Percentiles rank a stretch among this genome's conserved stretches.
phyloP scores from a whole-genome alignment of 441 rosid species.

The Breynia disticha region DNA sequence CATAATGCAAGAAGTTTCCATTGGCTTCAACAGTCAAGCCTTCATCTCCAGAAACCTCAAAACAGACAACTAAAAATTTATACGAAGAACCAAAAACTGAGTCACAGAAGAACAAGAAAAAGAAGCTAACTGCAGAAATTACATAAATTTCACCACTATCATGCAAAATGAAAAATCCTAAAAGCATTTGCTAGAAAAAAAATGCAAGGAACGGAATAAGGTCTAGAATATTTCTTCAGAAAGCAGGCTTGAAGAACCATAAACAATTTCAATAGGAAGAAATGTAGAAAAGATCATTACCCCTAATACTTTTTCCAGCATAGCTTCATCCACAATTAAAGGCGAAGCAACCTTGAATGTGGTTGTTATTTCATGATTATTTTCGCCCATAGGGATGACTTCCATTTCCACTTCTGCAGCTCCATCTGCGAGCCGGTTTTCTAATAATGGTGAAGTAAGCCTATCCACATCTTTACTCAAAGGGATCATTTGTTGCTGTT shows the following conservation, averaged over 20 bases:
- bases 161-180: too few relatives aligned
- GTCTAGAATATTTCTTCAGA: background rate
- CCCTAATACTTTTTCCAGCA: conserved; percentile 92
- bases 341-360: conserved; percentile 59
- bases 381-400: conserved; percentile 83
- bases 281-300: conserved; percentile 27
- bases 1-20: too few relatives aligned
- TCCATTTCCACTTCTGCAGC: conserved; percentile 97
- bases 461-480: conserved; percentile 69
- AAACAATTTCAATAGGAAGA: background rate
- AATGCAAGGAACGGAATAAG: too few relatives aligned
- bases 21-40: too few relatives aligned
- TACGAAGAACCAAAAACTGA: too few relatives aligned
- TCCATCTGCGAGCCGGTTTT: conserved; percentile 83
- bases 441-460: conserved; percentile 70
- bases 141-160: too few relatives aligned
- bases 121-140: too few relatives aligned
- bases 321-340: conserved; percentile 75
- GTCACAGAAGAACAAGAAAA: too few relatives aligned
- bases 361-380: conserved; percentile 60
- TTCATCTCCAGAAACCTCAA: too few relatives aligned
- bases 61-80: too few relatives aligned
- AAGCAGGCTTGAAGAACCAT: background rate
- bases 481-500: conserved; percentile 70
- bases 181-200: too few relatives aligned